These are phyloP conservation scores for Pinus taeda DNA, from an alignment of 75 land plant genomes.

Conservation along the genomic window DNA sequence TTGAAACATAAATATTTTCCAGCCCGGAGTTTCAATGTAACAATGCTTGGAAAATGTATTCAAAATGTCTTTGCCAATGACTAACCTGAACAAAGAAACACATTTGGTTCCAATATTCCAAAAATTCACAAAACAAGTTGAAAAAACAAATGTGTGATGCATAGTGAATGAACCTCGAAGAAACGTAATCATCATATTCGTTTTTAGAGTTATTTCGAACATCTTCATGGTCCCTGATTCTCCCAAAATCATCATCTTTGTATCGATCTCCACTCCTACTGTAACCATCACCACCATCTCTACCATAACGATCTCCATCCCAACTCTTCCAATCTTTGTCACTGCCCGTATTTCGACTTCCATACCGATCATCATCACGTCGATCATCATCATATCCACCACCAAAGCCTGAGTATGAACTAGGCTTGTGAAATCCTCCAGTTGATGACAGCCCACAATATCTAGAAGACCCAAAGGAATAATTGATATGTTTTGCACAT, in stretches of 20 bases:
- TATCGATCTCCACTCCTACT: constrained; percentile 15
- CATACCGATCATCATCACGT: constrained; percentile 45
- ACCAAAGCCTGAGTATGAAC: constrained; percentile 58
- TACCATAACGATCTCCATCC: constrained; percentile 14
- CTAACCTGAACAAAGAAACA: neutral
- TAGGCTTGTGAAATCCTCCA: constrained; percentile 72
- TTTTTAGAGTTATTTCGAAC: constrained; percentile 15
- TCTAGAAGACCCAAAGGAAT: constrained; percentile 24
- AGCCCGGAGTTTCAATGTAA: neutral
- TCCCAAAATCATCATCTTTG: constrained; percentile 22
- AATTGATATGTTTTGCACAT: neutral
- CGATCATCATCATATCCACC: constrained; percentile 48
- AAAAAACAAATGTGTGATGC: neutral
- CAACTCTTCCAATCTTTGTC: constrained; percentile 8
- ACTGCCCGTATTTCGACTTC: constrained; percentile 30
- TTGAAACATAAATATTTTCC: neutral
- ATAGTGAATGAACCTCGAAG: constrained; percentile 31
- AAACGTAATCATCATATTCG: constrained; percentile 24
- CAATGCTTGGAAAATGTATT: neutral
- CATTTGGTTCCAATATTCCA: neutral
- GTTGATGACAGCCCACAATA: constrained; percentile 85
- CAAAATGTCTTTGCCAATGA: neutral
- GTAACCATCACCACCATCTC: constrained; percentile 20
- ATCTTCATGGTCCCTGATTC: constrained; percentile 25
- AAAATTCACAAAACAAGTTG: neutral